These are phyloP conservation scores for Xylaria nigripes DNA, from an alignment of 495 filamentous ascomycete species.

Conservation along the genomic window DNA sequence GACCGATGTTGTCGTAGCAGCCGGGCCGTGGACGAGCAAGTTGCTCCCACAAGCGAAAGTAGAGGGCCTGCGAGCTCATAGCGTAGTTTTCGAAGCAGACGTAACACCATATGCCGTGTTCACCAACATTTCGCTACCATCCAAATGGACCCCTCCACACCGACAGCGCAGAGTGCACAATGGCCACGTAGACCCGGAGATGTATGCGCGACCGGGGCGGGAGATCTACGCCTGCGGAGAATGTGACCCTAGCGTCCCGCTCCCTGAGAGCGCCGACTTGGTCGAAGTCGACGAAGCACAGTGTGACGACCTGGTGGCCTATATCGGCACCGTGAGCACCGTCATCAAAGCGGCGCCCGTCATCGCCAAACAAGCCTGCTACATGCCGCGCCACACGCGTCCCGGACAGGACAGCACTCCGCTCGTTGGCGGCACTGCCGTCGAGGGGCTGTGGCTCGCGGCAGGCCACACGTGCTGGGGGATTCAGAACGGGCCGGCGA, in stretches of 20 bases:
- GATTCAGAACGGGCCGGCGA: conserved; percentile 91
- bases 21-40: conserved; percentile 80
- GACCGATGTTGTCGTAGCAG: conserved; percentile 74
- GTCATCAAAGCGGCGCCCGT: conserved; percentile 69
- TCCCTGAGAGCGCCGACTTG: conserved; percentile 67
- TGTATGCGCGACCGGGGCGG: conserved; percentile 81
- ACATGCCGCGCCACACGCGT: conserved; percentile 66
- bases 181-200: conserved; percentile 72
- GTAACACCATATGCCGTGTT: conserved; percentile 86
- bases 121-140: conserved; percentile 74
- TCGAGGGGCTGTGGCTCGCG: conserved; percentile 73
- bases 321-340: conserved; percentile 69
- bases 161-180: conserved; percentile 37
- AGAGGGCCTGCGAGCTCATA: conserved; percentile 76
- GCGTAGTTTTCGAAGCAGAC: conserved; percentile 72
- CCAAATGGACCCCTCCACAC: conserved; percentile 42
- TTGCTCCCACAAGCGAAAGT: conserved; percentile 73
- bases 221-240: conserved; percentile 93
- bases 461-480: conserved; percentile 96
- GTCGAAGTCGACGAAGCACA: conserved; percentile 68
- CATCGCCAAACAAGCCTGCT: conserved; percentile 82
- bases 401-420: conserved; percentile 56
- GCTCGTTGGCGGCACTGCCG: conserved; percentile 65
- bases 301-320: conserved; percentile 83
- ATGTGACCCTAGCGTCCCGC: conserved; percentile 65